These are phyloP conservation scores for Calonectria pteridis DNA, from an alignment of 2,329 filamentous ascomycete species.

Conservation along the genomic window DNA sequence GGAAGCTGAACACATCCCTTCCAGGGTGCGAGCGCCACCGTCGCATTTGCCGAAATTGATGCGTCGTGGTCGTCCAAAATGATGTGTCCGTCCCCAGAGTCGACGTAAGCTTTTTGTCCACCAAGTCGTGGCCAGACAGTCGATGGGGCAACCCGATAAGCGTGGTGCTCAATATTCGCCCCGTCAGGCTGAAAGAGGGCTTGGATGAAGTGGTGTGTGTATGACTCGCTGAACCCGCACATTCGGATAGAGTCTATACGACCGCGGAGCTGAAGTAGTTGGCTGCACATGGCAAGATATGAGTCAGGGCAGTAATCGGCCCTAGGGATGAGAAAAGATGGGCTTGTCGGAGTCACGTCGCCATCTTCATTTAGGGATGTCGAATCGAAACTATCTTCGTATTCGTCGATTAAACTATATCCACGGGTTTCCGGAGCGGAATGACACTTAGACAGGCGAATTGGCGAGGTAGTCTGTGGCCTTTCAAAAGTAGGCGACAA, in stretches of 20 bases:
- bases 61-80: slow-evolving; percentile 39
- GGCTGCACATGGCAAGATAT: slow-evolving; percentile 48
- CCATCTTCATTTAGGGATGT: neutral
- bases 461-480: slow-evolving; percentile 5
- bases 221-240: slow-evolving; percentile 51
- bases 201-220: slow-evolving; percentile 44
- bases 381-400: neutral
- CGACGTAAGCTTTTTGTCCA: slow-evolving; percentile 46
- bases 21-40: slow-evolving; percentile 9
- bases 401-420: neutral
- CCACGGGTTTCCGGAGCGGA: neutral
- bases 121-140: slow-evolving; percentile 47
- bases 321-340: slow-evolving; percentile 9
- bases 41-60: neutral
- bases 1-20: slow-evolving; percentile 45
- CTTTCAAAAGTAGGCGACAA: slow-evolving; percentile 1
- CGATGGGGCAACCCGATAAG: slow-evolving; percentile 49
- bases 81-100: slow-evolving; percentile 39
- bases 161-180: slow-evolving; percentile 16
- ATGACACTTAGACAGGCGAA: neutral
- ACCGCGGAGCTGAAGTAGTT: slow-evolving; percentile 46
- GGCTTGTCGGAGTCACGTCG: neutral
- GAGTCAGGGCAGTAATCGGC: slow-evolving; percentile 48
- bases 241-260: slow-evolving; percentile 50
- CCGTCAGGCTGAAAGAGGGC: slow-evolving; percentile 41